Conservation (phyloP, 2,329 filamentous ascomycete genomes). For the Hypoxylon sp. region DNA sequence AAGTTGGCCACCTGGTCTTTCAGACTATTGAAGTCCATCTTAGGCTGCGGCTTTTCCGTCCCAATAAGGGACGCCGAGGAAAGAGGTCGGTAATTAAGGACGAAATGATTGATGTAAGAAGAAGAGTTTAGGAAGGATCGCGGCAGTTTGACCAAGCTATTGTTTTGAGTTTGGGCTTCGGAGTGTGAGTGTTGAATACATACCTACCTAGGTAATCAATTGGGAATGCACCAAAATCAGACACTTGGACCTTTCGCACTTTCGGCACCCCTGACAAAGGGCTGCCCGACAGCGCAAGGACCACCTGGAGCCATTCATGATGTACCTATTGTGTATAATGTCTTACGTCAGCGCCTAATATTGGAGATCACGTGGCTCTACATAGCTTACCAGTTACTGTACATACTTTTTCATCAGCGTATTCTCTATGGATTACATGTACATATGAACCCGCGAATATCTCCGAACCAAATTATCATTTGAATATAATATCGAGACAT, state of each 20-base stretch:
- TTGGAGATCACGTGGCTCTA: conserved; percentile 10
- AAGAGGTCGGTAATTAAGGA: conserved; percentile 16
- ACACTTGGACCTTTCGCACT: conserved; percentile 37
- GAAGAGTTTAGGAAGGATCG: background rate
- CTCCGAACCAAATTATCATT: too few species aligned
- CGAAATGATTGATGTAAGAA: background rate
- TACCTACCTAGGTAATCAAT: conserved; percentile 11
- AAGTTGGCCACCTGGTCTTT: conserved; percentile 92
- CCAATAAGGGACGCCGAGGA: conserved; percentile 25
- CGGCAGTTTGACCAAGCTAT: background rate
- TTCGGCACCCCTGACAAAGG: conserved; percentile 31
- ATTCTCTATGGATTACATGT: too few species aligned
- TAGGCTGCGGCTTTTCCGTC: conserved; percentile 48
- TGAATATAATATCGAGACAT: too few species aligned
- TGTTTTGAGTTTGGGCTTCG: conserved; percentile 22
- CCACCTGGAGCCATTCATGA: conserved; percentile 15
- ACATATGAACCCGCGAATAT: too few species aligned
- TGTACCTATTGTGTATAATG: background rate
- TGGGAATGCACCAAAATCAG: conserved; percentile 23
- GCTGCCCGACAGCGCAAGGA: conserved; percentile 27
- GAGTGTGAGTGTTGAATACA: background rate
- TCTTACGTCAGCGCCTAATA: conserved; percentile 12
- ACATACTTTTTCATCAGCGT: background rate
- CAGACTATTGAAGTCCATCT: conserved; percentile 88
- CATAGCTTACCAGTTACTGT: background rate